Percentiles rank a stretch among this genome's conserved stretches.
Evolutionary conservation across 257 asterid species (phyloP).

Genomic region (Thymus mandschuricus): DNA sequence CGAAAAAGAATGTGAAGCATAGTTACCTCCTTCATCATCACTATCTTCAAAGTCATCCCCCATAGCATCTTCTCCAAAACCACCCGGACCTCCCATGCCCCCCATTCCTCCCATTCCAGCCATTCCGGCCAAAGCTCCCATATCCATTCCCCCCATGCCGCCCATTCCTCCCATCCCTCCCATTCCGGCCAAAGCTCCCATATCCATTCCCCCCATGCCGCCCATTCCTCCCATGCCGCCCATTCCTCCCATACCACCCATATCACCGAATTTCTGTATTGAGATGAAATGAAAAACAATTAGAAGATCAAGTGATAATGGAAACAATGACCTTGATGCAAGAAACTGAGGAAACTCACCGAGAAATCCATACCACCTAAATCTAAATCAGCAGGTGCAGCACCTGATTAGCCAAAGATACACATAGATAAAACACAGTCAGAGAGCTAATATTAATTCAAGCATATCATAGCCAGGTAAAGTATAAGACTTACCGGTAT

Average conservation of each 20-base stretch:
- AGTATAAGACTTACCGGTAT: slow-evolving; percentile 45
- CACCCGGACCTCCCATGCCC: slow-evolving; percentile 40
- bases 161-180: slow-evolving; percentile 41
- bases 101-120: slow-evolving; percentile 33
- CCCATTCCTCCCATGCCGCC: slow-evolving; percentile 55
- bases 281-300: slow-evolving; percentile 25
- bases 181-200: slow-evolving; percentile 15
- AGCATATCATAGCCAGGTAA: background rate
- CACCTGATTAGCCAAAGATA: slow-evolving; percentile 49
- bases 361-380: slow-evolving; percentile 95
- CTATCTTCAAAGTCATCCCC: slow-evolving; percentile 80
- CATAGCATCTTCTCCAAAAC: slow-evolving; percentile 46
- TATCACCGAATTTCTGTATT: slow-evolving; percentile 75
- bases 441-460: background rate
- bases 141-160: slow-evolving; percentile 34
- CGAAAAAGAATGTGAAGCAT: background rate
- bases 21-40: slow-evolving; percentile 80
- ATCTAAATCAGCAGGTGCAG: slow-evolving; percentile 72
- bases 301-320: slow-evolving; percentile 10
- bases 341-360: slow-evolving; percentile 41
- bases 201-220: slow-evolving; percentile 38
- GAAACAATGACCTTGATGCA: background rate
- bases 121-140: slow-evolving; percentile 35
- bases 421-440: background rate
- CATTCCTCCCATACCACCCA: slow-evolving; percentile 49